Percentiles rank a stretch among this genome's conserved stretches.
These are phyloP conservation scores for Puccinia horiana DNA, from an alignment of 1,284 basidiomycete species.

Conservation along the genomic window DNA sequence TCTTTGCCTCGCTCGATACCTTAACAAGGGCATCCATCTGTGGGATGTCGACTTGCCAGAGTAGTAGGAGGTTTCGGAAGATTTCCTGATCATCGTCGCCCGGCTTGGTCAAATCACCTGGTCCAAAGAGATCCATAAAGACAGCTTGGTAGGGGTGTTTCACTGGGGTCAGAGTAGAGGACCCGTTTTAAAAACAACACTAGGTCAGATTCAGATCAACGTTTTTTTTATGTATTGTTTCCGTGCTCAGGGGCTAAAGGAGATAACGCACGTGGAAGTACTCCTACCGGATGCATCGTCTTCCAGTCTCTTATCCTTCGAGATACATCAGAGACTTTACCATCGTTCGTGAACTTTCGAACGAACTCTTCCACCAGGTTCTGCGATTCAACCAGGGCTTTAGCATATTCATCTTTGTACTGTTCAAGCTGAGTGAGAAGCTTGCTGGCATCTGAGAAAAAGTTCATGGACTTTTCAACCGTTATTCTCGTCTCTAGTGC, in stretches of 20 bases:
- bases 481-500: too few species aligned
- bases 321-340: neutral
- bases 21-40: neutral
- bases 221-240: neutral
- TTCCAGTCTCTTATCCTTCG: conserved; percentile 15
- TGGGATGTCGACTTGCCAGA: neutral
- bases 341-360: neutral
- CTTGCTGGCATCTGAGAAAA: neutral
- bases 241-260: neutral
- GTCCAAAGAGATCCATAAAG: conserved; percentile 5
- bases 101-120: conserved; percentile 17
- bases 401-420: neutral
- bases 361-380: neutral
- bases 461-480: too few species aligned
- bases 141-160: neutral
- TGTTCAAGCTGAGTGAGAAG: neutral
- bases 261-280: neutral
- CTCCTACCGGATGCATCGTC: neutral
- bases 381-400: neutral
- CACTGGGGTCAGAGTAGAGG: neutral
- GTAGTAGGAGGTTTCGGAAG: neutral
- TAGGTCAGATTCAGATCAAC: neutral
- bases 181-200: neutral
- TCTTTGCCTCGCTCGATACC: neutral
- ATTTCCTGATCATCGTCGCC: neutral